Evolutionary conservation across 1,284 basidiomycete genomes (phyloP).

Genomic region (Athelia psychrophila): DNA sequence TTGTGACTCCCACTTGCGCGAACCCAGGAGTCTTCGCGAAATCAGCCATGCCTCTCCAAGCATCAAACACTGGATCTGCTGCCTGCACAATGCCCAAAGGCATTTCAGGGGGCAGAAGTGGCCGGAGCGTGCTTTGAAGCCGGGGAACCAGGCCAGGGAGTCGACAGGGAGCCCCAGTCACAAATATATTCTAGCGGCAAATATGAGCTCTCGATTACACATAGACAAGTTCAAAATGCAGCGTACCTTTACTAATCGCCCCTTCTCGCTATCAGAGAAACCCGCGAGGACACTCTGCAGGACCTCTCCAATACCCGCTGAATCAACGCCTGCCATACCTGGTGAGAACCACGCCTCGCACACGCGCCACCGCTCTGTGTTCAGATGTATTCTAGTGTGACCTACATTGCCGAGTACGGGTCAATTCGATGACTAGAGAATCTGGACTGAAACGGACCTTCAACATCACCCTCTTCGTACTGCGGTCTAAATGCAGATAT

Average conservation of each 20-base stretch:
- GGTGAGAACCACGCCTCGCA: slow-evolving; percentile 96
- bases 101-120: slow-evolving; percentile 81
- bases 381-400: slow-evolving; percentile 82
- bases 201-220: background rate
- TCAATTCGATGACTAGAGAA: background rate
- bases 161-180: slow-evolving; percentile 82
- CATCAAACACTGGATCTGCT: slow-evolving; percentile 70
- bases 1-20: slow-evolving; percentile 55
- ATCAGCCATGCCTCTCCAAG: slow-evolving; percentile 92
- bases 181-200: slow-evolving; percentile 79
- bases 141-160: slow-evolving; percentile 72
- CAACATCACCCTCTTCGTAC: slow-evolving; percentile 69
- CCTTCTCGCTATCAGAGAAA: slow-evolving; percentile 69
- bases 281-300: slow-evolving; percentile 84
- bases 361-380: slow-evolving; percentile 90
- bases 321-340: slow-evolving; percentile 91
- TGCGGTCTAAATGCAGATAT: slow-evolving; percentile 81
- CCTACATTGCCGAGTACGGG: slow-evolving; percentile 32
- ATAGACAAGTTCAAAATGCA: background rate
- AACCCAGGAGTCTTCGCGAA: slow-evolving; percentile 72
- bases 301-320: slow-evolving; percentile 91
- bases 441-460: slow-evolving; percentile 40
- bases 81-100: slow-evolving; percentile 60
- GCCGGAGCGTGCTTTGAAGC: slow-evolving; percentile 69
- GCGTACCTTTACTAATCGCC: slow-evolving; percentile 53